Conservation (phyloP, 768 basidiomycete genomes). For the Mycena sanguinolenta region DNA sequence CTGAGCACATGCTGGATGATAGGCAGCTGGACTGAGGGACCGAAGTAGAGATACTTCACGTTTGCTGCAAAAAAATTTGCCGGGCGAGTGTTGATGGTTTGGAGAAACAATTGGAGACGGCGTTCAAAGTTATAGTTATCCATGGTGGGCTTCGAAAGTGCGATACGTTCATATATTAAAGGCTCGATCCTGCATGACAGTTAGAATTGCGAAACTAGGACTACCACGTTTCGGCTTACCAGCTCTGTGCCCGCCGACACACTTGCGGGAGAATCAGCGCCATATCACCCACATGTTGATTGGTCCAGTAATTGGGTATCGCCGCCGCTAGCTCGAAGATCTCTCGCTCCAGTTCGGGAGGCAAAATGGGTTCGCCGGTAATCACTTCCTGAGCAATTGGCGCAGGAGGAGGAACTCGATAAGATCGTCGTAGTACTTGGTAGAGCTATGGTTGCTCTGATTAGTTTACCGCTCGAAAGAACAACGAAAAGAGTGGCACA, state of each 20-base stretch:
- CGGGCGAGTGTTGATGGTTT: conserved; percentile 49
- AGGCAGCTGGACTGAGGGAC: conserved; percentile 39
- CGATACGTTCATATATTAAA: conserved; percentile 53
- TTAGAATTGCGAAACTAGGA: neutral
- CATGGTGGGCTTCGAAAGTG: conserved; percentile 40
- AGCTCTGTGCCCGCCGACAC: neutral
- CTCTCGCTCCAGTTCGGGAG: conserved; percentile 17
- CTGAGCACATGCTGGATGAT: conserved; percentile 44
- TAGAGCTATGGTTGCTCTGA: no score
- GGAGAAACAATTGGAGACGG: conserved; percentile 45
- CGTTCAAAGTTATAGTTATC: conserved; percentile 43
- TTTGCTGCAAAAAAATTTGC: conserved; percentile 50
- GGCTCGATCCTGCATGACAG: conserved; percentile 48
- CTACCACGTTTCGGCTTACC: neutral
- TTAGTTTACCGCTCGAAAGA: no score
- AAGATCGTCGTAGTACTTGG: neutral
- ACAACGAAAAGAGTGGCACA: no score
- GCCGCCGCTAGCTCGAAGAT: conserved; percentile 16
- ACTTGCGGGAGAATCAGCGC: neutral
- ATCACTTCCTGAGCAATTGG: neutral
- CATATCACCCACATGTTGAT: neutral
- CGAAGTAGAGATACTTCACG: conserved; percentile 56
- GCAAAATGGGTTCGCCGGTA: conserved; percentile 20
- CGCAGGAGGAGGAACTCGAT: neutral
- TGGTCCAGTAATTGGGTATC: conserved; percentile 21